A percentile compares a stretch with the other conserved stretches of the same genome.
Evolutionary conservation across 2,329 filamentous ascomycete genomes (phyloP).

Genomic region (Pseudophaeomoniella oleicola): DNA sequence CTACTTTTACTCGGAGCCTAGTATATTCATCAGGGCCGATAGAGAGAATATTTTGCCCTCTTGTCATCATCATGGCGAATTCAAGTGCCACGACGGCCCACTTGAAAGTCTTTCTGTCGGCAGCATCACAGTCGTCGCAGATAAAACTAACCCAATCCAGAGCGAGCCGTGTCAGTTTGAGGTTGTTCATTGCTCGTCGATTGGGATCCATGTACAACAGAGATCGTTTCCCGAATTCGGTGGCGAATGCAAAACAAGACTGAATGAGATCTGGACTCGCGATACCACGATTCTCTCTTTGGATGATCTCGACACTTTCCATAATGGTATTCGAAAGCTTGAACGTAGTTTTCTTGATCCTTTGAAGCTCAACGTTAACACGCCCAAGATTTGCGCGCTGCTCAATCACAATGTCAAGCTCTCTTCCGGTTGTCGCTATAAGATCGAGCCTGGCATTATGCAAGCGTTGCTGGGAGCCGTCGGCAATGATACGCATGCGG

Average conservation of each 20-base stretch:
- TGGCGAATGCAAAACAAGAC: constrained; percentile 97
- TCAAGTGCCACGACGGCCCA: constrained; percentile 94
- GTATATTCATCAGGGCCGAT: constrained; percentile 81
- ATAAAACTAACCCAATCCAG: constrained; percentile 98
- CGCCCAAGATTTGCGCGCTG: constrained; percentile 85
- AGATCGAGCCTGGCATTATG: constrained; percentile 67
- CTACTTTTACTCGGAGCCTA: constrained; percentile 71
- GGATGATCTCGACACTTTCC: constrained; percentile 91
- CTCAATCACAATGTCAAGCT: constrained; percentile 79
- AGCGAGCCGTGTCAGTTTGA: constrained; percentile 83
- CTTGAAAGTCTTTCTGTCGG: constrained; percentile 88
- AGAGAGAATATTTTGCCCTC: constrained; percentile 81
- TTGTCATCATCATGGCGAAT: constrained; percentile 94
- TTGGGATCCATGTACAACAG: constrained; percentile 93
- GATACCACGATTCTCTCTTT: constrained; percentile 66
- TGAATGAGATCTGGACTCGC: constrained; percentile 94
- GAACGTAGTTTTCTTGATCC: constrained; percentile 90
- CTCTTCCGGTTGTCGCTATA: constrained; percentile 61
- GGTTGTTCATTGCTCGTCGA: constrained; percentile 88
- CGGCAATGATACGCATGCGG: constrained; percentile 74
- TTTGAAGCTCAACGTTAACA: constrained; percentile 79
- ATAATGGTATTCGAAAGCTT: constrained; percentile 96
- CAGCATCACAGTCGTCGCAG: constrained; percentile 87
- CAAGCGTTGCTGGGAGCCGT: constrained; percentile 67
- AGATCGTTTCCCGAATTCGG: constrained; percentile 91